Evolutionary conservation across 768 basidiomycete species (phyloP), one percentile per base, ranked within the genome.

Genomic region (Chalciporus sphaerocephalus): DNA sequence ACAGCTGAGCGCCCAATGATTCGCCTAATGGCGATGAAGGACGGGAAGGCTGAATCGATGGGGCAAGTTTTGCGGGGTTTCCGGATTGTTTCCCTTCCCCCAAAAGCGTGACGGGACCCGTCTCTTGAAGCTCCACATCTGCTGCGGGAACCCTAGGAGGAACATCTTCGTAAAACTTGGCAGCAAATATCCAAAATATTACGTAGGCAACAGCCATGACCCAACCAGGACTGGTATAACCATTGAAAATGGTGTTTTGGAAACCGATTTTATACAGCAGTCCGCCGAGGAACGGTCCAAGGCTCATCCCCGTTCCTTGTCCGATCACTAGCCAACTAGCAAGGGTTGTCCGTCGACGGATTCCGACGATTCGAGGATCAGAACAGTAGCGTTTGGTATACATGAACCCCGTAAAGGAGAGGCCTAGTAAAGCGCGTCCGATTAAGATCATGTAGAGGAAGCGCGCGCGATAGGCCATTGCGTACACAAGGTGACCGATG

Each of bases 361-460:
- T 60, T 21, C 83, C 81, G 33, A 87, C 79, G 43, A 86, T 74
- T 15, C 78, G 76, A 4, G 79, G 75, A 58, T 86, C 85, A 9
- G 74, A 75, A 59, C 83, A 86, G 57, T 81, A 86, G 12, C 80
- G 74, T 54, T 84, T 85, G 53, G 64, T 68, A 62, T 84, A 85
- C 81, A 87, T 78, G 69, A 78, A 83, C 21, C 74, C 69, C 3
- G 79, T 74, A 57, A 82, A 84, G 6, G 74, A 74, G 30, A 84
- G 54, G 1, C 84, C 83, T 27, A 69, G 72, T 23, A 85, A 75
- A 41, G 81, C 78, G n/a, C 85, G 80, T 5, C 81, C 83, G 25
- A 85, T 71, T 50, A 87, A 77, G 52, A 85, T 83, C 51, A 86
- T 69, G 59, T 86, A 85, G 10, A 86, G 74, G 58, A 70, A 80